Evolutionary conservation across 495 filamentous ascomycete genomes (phyloP).

Genomic region (Arthonia radiata): DNA sequence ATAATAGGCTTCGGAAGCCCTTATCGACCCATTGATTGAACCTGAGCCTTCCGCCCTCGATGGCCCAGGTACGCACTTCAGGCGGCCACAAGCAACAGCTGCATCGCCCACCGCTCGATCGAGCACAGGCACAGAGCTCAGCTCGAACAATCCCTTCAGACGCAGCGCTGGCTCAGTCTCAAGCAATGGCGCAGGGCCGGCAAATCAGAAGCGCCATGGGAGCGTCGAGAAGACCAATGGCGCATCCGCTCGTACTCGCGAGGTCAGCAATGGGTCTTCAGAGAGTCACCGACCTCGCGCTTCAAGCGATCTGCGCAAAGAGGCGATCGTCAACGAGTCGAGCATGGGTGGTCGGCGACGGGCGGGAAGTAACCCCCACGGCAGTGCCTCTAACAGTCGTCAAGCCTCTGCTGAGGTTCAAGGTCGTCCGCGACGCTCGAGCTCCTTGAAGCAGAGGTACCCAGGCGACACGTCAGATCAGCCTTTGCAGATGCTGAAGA

Average conservation of each 20-base stretch:
- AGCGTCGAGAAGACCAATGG: too few relatives aligned
- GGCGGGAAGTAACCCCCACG: conserved; percentile 1
- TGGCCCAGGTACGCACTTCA: conserved; percentile 23
- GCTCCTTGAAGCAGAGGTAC: conserved; percentile 30
- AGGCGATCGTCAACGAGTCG: too few relatives aligned
- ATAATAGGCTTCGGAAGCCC: too few relatives aligned
- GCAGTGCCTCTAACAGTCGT: conserved; percentile 4
- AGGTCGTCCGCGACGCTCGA: conserved; percentile 18
- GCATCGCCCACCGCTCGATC: conserved; percentile 5
- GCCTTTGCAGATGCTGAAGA: conserved; percentile 34
- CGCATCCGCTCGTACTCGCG: conserved; percentile 7
- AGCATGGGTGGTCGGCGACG: too few relatives aligned
- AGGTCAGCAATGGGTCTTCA: conserved; percentile 1
- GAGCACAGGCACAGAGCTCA: conserved; percentile 7
- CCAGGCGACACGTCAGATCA: conserved; percentile 34
- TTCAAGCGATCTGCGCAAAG: too few relatives aligned
- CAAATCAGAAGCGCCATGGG: conserved; percentile 5
- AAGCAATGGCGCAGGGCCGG: conserved; percentile 8
- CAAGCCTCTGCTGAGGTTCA: too few relatives aligned
- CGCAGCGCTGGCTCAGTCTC: conserved; percentile 10
- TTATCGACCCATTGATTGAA: conserved; percentile 23
- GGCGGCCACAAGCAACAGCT: conserved; percentile 6
- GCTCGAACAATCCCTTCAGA: conserved; percentile 14
- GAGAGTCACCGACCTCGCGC: too few relatives aligned
- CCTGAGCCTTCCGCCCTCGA: conserved; percentile 28